Evolutionary conservation across 2,329 filamentous ascomycete species (phyloP).

Genomic region (Lecanicillium sp.): DNA sequence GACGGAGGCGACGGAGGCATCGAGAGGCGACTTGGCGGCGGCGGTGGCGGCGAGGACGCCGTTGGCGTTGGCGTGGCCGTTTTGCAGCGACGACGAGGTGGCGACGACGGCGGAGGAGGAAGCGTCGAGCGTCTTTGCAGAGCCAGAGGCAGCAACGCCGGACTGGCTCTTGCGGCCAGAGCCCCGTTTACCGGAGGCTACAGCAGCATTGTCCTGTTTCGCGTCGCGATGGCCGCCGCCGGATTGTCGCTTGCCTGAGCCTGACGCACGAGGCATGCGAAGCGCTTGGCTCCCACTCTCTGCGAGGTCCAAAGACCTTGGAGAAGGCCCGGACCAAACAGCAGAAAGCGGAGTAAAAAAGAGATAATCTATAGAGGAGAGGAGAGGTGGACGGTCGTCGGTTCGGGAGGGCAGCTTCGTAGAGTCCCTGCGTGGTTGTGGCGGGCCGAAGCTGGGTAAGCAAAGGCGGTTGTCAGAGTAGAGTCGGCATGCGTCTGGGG

Average conservation of each 20-base stretch:
- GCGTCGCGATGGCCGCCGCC: slow-evolving; percentile 62
- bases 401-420: slow-evolving; percentile 14
- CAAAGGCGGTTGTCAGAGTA: slow-evolving; percentile 1
- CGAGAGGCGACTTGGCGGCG: background rate
- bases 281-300: slow-evolving; percentile 29
- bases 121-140: slow-evolving; percentile 28
- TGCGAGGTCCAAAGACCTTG: slow-evolving; percentile 30
- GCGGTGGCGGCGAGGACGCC: background rate
- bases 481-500: slow-evolving; percentile 9
- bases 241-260: slow-evolving; percentile 56
- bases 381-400: slow-evolving; percentile 13
- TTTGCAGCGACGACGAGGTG: slow-evolving; percentile 19
- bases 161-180: slow-evolving; percentile 40
- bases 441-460: background rate
- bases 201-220: slow-evolving; percentile 82
- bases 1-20: background rate
- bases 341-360: slow-evolving; percentile 25
- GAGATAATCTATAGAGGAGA: slow-evolving; percentile 12
- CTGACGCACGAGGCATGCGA: slow-evolving; percentile 58
- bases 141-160: slow-evolving; percentile 34
- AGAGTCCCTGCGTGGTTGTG: background rate
- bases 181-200: slow-evolving; percentile 47
- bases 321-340: slow-evolving; percentile 28
- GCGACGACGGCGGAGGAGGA: slow-evolving; percentile 19
- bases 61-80: slow-evolving; percentile 8